phyloP scores from a whole-genome alignment of 805 yeast species.

The Henningerozyma blattae region DNA sequence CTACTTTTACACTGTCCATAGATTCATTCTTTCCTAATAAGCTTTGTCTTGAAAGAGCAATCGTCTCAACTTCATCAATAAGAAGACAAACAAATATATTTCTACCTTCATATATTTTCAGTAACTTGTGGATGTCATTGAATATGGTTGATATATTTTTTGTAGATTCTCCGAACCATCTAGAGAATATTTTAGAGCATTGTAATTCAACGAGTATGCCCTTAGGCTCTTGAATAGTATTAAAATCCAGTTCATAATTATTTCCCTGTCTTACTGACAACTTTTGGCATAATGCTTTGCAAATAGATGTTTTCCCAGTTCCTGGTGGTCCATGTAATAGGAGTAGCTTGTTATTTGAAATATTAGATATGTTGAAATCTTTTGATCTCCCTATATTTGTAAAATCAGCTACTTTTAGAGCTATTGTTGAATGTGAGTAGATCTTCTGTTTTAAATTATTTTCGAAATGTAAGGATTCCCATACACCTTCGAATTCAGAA shows the following conservation, averaged over 20 bases:
- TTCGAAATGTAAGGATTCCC: conserved; percentile 27
- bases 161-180: conserved; percentile 37
- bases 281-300: conserved; percentile 31
- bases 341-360: conserved; percentile 17
- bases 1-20: conserved; percentile 32
- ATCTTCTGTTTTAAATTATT: conserved; percentile 21
- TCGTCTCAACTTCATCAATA: conserved; percentile 37
- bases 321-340: conserved; percentile 36
- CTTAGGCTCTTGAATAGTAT: conserved; percentile 2
- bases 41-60: conserved; percentile 30
- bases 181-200: conserved; percentile 32
- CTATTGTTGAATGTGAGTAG: conserved; percentile 23
- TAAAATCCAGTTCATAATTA: neutral
- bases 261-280: conserved; percentile 21
- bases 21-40: conserved; percentile 29
- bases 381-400: conserved; percentile 2
- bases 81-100: conserved; percentile 24
- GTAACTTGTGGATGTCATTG: conserved; percentile 20
- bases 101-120: conserved; percentile 8
- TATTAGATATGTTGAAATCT: conserved; percentile 1
- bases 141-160: conserved; percentile 29
- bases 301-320: conserved; percentile 34
- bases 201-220: conserved; percentile 31
- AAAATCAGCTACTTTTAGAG: conserved; percentile 16
- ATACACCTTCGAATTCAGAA: conserved; percentile 19